Percentiles rank a stretch among this genome's conserved stretches.
These are phyloP conservation scores for Colletotrichum australisinense DNA, from an alignment of 2,329 filamentous ascomycete genomes.

Conservation along the genomic window DNA sequence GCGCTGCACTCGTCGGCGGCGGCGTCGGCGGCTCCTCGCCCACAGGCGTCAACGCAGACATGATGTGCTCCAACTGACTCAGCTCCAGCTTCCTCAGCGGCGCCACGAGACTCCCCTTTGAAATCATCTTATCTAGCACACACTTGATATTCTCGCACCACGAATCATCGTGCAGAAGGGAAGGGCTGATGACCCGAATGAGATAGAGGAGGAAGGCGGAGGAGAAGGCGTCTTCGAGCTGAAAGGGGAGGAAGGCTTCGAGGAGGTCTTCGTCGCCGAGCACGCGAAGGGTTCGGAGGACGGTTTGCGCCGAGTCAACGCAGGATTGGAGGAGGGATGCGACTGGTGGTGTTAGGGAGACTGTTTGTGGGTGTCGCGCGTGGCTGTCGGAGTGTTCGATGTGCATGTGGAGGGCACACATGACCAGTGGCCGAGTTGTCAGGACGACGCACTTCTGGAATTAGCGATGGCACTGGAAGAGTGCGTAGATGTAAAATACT, in stretches of 20 bases:
- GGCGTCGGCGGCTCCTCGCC: slow-evolving; percentile 34
- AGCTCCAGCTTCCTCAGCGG: slow-evolving; percentile 50
- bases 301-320: slow-evolving; percentile 35
- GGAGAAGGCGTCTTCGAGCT: slow-evolving; percentile 54
- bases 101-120: slow-evolving; percentile 50
- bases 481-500: not conserved
- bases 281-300: slow-evolving; percentile 33
- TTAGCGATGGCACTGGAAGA: not conserved
- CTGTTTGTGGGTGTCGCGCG: slow-evolving; percentile 8
- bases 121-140: slow-evolving; percentile 50
- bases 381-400: slow-evolving; percentile 32
- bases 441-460: slow-evolving; percentile 28
- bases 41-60: slow-evolving; percentile 47
- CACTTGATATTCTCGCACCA: slow-evolving; percentile 50
- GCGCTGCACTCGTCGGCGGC: slow-evolving; percentile 23
- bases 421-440: slow-evolving; percentile 32
- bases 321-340: slow-evolving; percentile 33
- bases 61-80: slow-evolving; percentile 49
- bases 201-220: slow-evolving; percentile 53
- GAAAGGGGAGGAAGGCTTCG: slow-evolving; percentile 52
- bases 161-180: slow-evolving; percentile 45
- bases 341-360: slow-evolving; percentile 28
- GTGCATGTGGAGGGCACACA: slow-evolving; percentile 43
- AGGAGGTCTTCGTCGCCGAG: slow-evolving; percentile 42
- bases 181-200: slow-evolving; percentile 45